Evolutionary conservation across 2,329 filamentous ascomycete genomes (phyloP), one percentile per base, ranked within the genome.

Genomic region (Xylaria sp.): DNA sequence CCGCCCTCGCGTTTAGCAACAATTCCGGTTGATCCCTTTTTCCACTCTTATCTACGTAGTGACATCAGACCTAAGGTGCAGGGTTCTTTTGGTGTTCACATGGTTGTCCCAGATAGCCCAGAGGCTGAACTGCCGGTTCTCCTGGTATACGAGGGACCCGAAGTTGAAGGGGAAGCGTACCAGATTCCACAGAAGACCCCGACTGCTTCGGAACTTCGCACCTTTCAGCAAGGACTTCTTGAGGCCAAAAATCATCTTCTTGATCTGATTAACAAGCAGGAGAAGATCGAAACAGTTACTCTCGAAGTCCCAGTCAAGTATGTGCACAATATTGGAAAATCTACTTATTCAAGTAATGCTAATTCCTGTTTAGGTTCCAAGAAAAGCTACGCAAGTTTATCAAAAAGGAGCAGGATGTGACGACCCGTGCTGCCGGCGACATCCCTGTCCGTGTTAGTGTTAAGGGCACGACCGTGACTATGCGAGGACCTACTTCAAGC

Each of bases 11-110:
- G 92, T 70, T 87, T 96, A 78, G 83, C 85, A 25, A 86, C 88
- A 12, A 78, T 94, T 13, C 79, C 87, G 18, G 86, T 96, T 30
- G 91, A 96, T 73, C 87, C 91, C 1, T 94, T 96, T 82, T 95
- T 92, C 83, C 90, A 95, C 77, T 84, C 89, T 63, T 90, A 93
- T 76, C 82, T 95, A 56, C 87, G 86, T 65, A 88, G 87, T 66
- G 87, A 90, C 43, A 84, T 92, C 50, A 86, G 85, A 36, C 85
- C 87, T 4, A 85, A 84, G 63, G 84, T 95, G 58, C 88, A 90
- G 74, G 83, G 89, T 66, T 85, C 91, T 36, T 90, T 87, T 72
- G 91, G 92, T 70, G 92, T 95, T 13, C 89, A 91, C 71, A 76
- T 94, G 32, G 87, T 94, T 23, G 85, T 94, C 39, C 92, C 92